These are phyloP conservation scores for Trifolium fragiferum DNA, from an alignment of 306 rosid genomes.

Conservation along the genomic window DNA sequence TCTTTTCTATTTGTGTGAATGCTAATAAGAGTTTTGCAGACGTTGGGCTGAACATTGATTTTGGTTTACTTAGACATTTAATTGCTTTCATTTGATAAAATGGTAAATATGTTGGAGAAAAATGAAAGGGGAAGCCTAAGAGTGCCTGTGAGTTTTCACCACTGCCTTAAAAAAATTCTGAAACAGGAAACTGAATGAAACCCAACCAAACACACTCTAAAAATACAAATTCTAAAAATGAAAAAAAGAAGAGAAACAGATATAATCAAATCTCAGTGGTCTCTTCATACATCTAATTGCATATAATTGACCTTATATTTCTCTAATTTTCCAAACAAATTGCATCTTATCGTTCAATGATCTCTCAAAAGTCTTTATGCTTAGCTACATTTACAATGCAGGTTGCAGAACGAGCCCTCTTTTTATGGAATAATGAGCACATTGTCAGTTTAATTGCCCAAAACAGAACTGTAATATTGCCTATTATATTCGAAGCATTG, in stretches of 20 bases:
- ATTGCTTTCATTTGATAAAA: slow-evolving; percentile 5
- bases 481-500: slow-evolving; percentile 82
- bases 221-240: background rate
- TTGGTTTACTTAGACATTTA: background rate
- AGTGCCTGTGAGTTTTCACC: background rate
- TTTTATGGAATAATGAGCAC: slow-evolving; percentile 95
- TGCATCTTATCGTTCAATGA: background rate
- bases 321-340: background rate
- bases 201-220: background rate
- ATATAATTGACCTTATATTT: background rate
- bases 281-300: background rate
- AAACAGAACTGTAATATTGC: slow-evolving; percentile 73
- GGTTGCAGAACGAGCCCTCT: slow-evolving; percentile 96
- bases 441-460: slow-evolving; percentile 91
- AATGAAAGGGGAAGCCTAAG: slow-evolving; percentile 11
- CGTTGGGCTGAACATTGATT: background rate
- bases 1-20: background rate
- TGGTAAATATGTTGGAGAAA: background rate
- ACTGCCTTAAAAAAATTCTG: background rate
- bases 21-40: background rate
- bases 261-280: background rate
- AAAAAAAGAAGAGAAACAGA: background rate
- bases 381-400: slow-evolving; percentile 50
- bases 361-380: slow-evolving; percentile 34
- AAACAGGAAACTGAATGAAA: background rate